Percentiles rank a stretch among this genome's conserved stretches.
phyloP scores from a whole-genome alignment of 495 filamentous ascomycete genomes.

The Aspergillus ellipticus region DNA sequence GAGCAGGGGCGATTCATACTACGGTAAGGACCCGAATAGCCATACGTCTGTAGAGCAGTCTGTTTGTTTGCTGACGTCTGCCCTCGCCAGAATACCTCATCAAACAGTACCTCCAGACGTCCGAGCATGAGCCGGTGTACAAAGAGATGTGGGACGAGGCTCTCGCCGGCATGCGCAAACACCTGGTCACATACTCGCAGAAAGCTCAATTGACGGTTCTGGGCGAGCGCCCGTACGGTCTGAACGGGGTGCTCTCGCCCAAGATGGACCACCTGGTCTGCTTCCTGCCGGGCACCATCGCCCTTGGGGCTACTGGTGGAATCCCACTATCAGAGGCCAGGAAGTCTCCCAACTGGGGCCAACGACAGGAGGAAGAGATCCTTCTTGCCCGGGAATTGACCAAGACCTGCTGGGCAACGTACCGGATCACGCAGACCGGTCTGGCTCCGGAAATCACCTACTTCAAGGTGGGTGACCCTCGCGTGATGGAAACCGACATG shows the following conservation, averaged over 20 bases:
- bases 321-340: slow-evolving; percentile 68
- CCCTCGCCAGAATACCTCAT: slow-evolving; percentile 72
- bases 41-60: too few relatives aligned
- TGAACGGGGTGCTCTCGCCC: slow-evolving; percentile 59
- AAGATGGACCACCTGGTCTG: slow-evolving; percentile 99
- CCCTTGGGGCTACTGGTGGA: slow-evolving; percentile 81
- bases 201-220: slow-evolving; percentile 78
- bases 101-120: slow-evolving; percentile 94
- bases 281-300: slow-evolving; percentile 96
- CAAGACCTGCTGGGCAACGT: slow-evolving; percentile 98
- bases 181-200: slow-evolving; percentile 83
- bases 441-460: slow-evolving; percentile 90
- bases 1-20: slow-evolving; percentile 93
- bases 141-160: slow-evolving; percentile 90
- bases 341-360: slow-evolving; percentile 64
- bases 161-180: slow-evolving; percentile 79
- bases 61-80: neutral
- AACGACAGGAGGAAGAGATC: slow-evolving; percentile 82
- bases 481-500: slow-evolving; percentile 38
- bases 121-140: slow-evolving; percentile 80
- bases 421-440: slow-evolving; percentile 79
- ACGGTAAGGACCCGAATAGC: slow-evolving; percentile 46
- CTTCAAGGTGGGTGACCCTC: slow-evolving; percentile 65
- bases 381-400: slow-evolving; percentile 81
- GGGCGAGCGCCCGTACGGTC: slow-evolving; percentile 76